These are phyloP conservation scores for Tagetes erecta DNA, from an alignment of 129 eudicot genomes.

Conservation along the genomic window DNA sequence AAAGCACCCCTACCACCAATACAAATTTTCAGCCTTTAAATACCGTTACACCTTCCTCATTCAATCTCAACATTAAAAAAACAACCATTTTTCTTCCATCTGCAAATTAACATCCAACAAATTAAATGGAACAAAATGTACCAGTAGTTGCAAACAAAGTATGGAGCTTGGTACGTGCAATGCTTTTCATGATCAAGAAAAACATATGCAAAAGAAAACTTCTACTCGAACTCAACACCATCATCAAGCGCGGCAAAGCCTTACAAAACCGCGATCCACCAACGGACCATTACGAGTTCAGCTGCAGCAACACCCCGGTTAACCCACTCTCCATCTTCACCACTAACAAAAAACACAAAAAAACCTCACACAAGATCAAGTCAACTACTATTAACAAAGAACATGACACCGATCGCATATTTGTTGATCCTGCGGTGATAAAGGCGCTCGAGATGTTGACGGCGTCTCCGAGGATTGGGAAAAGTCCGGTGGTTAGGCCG, in stretches of 20 bases:
- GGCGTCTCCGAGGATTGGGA: constrained; percentile 50
- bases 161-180: constrained; percentile 47
- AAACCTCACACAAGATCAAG: background rate
- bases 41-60: constrained; percentile 23
- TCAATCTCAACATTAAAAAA: constrained; percentile 1
- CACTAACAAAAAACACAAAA: constrained; percentile 38
- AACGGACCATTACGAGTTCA: constrained; percentile 57
- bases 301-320: constrained; percentile 61
- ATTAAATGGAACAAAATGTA: constrained; percentile 59
- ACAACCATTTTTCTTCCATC: background rate
- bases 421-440: constrained; percentile 29
- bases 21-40: constrained; percentile 33
- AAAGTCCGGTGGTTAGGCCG: constrained; percentile 60
- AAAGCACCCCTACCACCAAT: constrained; percentile 14
- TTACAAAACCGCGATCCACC: constrained; percentile 27
- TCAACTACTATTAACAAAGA: background rate
- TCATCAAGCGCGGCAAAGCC: constrained; percentile 63
- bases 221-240: constrained; percentile 52
- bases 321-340: constrained; percentile 44
- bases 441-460: constrained; percentile 53
- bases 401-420: background rate
- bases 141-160: constrained; percentile 54
- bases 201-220: constrained; percentile 51
- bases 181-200: constrained; percentile 54
- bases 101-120: background rate